Evolutionary conservation across 2,329 filamentous ascomycete species (phyloP).

Genomic region (Clonostachys sp.): DNA sequence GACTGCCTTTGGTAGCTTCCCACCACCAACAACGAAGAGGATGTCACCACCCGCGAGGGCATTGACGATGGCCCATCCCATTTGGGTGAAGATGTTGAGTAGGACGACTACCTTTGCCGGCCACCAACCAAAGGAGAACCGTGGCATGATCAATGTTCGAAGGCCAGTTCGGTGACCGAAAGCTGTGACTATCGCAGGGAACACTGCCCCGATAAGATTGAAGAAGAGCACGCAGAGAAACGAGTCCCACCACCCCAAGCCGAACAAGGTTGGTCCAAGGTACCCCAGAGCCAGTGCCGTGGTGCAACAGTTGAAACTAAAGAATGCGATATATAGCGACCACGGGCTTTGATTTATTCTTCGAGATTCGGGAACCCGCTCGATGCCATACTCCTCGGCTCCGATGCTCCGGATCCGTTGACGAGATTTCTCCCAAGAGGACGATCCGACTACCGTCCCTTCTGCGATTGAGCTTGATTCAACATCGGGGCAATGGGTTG

Average conservation of each 20-base stretch:
- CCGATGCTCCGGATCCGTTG: background rate
- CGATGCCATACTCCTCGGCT: background rate
- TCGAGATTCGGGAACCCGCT: background rate
- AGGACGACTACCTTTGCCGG: slow-evolving; percentile 61
- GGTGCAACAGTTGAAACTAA: background rate
- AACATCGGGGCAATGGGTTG: too few species aligned
- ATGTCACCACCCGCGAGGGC: slow-evolving; percentile 73
- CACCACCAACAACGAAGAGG: slow-evolving; percentile 62
- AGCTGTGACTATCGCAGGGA: background rate
- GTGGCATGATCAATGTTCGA: slow-evolving; percentile 70
- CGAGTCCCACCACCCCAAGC: background rate
- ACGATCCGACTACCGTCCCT: too few species aligned
- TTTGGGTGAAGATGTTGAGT: slow-evolving; percentile 63
- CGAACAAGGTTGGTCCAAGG: background rate
- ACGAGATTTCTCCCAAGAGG: background rate
- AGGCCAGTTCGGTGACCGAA: slow-evolving; percentile 69
- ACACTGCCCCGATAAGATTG: background rate
- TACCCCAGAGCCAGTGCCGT: background rate
- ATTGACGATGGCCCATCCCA: slow-evolving; percentile 73
- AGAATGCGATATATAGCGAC: background rate
- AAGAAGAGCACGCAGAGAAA: background rate
- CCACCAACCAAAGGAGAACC: slow-evolving; percentile 69
- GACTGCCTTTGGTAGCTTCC: slow-evolving; percentile 60
- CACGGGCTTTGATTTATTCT: background rate
- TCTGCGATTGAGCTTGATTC: too few species aligned